phyloP scores from a whole-genome alignment of 2,329 filamentous ascomycete genomes.

The Colletotrichum sp. region DNA sequence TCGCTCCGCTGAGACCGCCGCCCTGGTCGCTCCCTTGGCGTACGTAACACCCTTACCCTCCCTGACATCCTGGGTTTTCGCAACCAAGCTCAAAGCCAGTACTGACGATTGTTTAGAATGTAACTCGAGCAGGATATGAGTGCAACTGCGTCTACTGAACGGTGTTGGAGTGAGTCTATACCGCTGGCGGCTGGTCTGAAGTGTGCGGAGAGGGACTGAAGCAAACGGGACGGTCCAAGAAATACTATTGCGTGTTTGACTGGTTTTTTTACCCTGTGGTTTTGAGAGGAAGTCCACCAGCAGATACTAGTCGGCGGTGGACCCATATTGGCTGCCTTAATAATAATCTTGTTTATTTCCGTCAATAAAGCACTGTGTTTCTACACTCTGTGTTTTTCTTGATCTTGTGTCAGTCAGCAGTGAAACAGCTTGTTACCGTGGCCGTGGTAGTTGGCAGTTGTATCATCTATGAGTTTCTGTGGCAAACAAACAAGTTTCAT shows the following conservation, averaged over 20 bases:
- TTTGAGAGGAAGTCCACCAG: background rate
- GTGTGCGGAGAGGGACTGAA: background rate
- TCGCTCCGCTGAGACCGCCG: background rate
- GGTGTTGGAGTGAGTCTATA: background rate
- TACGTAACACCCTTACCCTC: background rate
- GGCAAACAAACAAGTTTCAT: background rate
- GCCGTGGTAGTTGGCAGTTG: background rate
- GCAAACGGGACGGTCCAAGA: background rate
- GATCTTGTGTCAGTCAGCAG: background rate
- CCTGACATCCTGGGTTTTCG: fast-evolving
- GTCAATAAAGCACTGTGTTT: background rate
- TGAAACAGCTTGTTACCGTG: fast-evolving
- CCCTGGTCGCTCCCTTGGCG: background rate
- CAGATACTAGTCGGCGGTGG: background rate
- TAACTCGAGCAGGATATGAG: background rate
- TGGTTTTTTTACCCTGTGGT: background rate
- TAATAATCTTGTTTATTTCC: background rate
- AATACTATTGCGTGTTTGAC: background rate
- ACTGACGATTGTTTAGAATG: background rate
- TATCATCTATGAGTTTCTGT: fast-evolving
- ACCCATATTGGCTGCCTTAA: background rate
- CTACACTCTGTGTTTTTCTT: background rate
- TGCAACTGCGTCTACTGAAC: background rate
- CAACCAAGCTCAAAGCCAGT: background rate
- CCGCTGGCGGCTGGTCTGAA: no score